Base-by-base conservation (phyloP, 1,139 yeast species). In the Ashbya aceris region DNA sequence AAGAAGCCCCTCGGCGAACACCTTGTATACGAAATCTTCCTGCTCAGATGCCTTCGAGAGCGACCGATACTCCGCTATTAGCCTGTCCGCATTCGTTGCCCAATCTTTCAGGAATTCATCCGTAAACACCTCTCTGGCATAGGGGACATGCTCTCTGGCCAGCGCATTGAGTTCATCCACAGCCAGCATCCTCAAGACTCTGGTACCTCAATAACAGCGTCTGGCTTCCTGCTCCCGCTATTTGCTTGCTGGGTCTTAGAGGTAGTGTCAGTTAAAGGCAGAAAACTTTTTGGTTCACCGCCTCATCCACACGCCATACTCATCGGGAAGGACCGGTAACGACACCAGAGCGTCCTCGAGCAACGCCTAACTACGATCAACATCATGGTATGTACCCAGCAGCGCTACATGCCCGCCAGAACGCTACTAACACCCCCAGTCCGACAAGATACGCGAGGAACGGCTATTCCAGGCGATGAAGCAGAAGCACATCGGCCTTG, bases 11-110 rank as follows among this genome's bases (percentile, higher is more conserved):
- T 43, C 46, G 34, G 32, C 37, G 31, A 43, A 33, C 8, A 43
- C 10, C 26, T 33, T 20, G 20, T 40, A 37, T 8, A 40, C 8
- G 5, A 31, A 27, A 11, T 30, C 27, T 27, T 40, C 39, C 8
- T 31, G 30, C n/a, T 32, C 40, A 4, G 20, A 23, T 8, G 27
- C 13, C 23, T 37, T 33, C 13, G 27, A 32, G 11, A 84, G 54
- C 26, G 86, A 64, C 47, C 84, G 83, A 63, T 67, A 86, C 47
- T 83, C 77, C 53, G 74, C 76, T 46, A 83, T 84, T 30, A 85
- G 79, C 58, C 78, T 83, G 11, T 35, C 41, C 14, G 41, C 36
- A 27, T 40, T 44, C 8, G 41, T 33, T 10, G 45, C 2, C 56
- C 57, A 52, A 37, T 52, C 42, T 2, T 30, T 40, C 9, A 48